Percentiles rank a stretch among this genome's conserved stretches.
These are phyloP conservation scores for Onygenales sp. DNA, from an alignment of 2,329 filamentous ascomycete species.

Conservation along the genomic window DNA sequence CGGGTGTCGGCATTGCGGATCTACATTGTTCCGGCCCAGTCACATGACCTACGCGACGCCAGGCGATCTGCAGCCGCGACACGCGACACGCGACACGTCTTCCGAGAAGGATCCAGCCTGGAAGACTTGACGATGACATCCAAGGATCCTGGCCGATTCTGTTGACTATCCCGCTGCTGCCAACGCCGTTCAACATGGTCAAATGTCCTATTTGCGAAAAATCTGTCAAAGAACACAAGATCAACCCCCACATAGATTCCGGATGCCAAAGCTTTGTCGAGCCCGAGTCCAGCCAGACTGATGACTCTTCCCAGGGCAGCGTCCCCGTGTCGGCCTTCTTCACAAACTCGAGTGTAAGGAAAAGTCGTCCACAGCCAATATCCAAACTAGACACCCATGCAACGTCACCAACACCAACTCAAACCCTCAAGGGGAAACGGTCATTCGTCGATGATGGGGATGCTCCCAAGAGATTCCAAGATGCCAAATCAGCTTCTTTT, in stretches of 20 bases:
- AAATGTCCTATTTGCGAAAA: constrained; percentile 70
- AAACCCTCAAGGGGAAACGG: constrained; percentile 23
- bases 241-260: constrained; percentile 88
- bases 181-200: constrained; percentile 37
- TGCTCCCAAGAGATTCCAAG: not conserved
- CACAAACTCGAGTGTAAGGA: constrained; percentile 35
- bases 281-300: constrained; percentile 35
- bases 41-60: too few species aligned
- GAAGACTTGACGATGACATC: not conserved
- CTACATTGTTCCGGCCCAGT: too few species aligned
- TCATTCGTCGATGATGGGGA: constrained; percentile 18
- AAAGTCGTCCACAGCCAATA: constrained; percentile 26
- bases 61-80: too few species aligned
- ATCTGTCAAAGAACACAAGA: constrained; percentile 59
- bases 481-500: not conserved
- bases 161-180: not conserved
- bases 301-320: constrained; percentile 20
- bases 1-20: too few species aligned
- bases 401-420: constrained; percentile 21
- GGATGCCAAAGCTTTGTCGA: constrained; percentile 61
- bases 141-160: not conserved
- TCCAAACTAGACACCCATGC: constrained; percentile 5
- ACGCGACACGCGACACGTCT: too few species aligned
- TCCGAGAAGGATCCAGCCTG: too few species aligned
- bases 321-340: constrained; percentile 37